Evolutionary conservation across 371 early-diverging fungal genomes (phyloP).

Genomic region (Mucor sp.): DNA sequence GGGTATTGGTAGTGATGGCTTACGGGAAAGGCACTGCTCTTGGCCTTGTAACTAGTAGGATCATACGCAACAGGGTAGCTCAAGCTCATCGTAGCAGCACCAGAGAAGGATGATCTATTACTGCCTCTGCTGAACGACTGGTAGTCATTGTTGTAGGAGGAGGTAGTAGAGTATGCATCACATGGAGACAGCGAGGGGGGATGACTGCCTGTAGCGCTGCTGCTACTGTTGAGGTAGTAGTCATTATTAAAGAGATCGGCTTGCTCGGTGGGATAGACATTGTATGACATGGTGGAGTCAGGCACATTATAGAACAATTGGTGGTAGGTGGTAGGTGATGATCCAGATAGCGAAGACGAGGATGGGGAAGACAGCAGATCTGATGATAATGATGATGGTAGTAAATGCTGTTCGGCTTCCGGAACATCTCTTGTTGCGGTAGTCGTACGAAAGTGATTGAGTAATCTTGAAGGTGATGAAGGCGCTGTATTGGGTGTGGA

Average conservation of each 20-base stretch:
- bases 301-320: slow-evolving; percentile 19
- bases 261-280: slow-evolving; percentile 18
- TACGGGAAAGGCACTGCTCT: neutral
- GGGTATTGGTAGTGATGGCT: neutral
- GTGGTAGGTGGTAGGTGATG: slow-evolving; percentile 10
- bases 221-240: neutral
- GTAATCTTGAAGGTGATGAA: neutral
- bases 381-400: slow-evolving; percentile 17
- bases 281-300: slow-evolving; percentile 16
- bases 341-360: slow-evolving; percentile 5
- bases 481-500: neutral
- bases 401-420: slow-evolving; percentile 19
- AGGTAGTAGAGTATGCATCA: slow-evolving; percentile 22
- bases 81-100: neutral
- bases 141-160: slow-evolving; percentile 3
- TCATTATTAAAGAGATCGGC: slow-evolving; percentile 4
- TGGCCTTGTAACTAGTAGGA: neutral
- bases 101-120: slow-evolving; percentile 1
- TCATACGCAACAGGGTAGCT: neutral
- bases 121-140: neutral
- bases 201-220: neutral
- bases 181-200: slow-evolving; percentile 22
- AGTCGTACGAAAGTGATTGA: slow-evolving; percentile 7
- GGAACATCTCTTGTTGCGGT: neutral
- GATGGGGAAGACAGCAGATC: slow-evolving; percentile 9